Percentiles rank a stretch among this genome's conserved stretches.
These are phyloP conservation scores for Rhypophila decipiens DNA, from an alignment of 495 filamentous ascomycete species.

Conservation along the genomic window DNA sequence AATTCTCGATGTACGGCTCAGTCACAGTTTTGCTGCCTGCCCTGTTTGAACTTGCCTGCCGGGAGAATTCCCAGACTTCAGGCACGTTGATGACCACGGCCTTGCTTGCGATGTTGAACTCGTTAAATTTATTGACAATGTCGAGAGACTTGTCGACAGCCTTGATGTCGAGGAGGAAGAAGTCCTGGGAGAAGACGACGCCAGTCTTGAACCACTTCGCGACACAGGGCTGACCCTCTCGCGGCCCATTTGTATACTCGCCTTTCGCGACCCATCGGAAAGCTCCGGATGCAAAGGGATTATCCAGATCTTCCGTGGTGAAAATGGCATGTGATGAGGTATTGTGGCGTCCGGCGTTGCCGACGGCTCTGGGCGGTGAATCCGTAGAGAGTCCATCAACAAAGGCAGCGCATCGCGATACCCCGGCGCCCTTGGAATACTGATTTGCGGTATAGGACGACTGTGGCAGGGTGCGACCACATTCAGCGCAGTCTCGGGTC, in stretches of 20 bases:
- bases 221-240: constrained; percentile 23
- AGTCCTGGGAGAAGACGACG: constrained; percentile 12
- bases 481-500: constrained; percentile 13
- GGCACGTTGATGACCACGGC: constrained; percentile 28
- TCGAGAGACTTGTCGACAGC: constrained; percentile 25
- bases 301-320: not conserved
- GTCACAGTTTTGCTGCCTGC: constrained; percentile 11
- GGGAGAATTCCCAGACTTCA: constrained; percentile 16
- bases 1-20: constrained; percentile 34
- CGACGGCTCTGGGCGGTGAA: not conserved
- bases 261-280: constrained; percentile 30
- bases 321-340: not conserved
- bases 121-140: constrained; percentile 31
- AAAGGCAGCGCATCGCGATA: constrained; percentile 21
- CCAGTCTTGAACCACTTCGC: constrained; percentile 32
- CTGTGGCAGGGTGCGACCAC: constrained; percentile 14
- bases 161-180: constrained; percentile 29
- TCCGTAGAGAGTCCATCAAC: constrained; percentile 9
- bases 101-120: constrained; percentile 20
- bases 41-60: not conserved
- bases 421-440: constrained; percentile 17
- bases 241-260: constrained; percentile 16
- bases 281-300: constrained; percentile 22
- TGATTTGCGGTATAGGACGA: constrained; percentile 22
- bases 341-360: constrained; percentile 25